Conservation (phyloP, 1,139 yeast genomes). For the Magnusiomyces clavatus region DNA sequence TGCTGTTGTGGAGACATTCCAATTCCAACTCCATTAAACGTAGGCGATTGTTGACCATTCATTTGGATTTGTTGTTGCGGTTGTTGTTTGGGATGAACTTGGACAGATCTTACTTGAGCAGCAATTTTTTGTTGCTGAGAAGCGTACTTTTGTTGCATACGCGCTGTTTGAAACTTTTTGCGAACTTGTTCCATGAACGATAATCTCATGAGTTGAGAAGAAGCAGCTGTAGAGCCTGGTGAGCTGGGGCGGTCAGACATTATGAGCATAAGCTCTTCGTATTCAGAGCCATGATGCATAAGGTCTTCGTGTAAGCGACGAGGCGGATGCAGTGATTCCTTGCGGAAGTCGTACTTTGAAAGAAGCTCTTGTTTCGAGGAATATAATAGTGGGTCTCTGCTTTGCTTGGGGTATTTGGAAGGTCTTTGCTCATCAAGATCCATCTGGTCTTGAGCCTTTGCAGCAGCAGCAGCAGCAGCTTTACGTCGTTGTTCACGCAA, state of each 20-base stretch:
- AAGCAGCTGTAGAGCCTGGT: conserved; percentile 8
- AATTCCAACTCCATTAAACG: conserved; percentile 4
- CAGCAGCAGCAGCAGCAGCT: not conserved
- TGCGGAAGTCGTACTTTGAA: conserved; percentile 19
- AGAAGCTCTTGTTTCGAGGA: too few relatives aligned
- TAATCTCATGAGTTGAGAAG: conserved; percentile 36
- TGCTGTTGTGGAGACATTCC: conserved; percentile 10
- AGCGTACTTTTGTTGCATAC: conserved; percentile 16
- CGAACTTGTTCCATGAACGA: conserved; percentile 36
- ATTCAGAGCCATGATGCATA: conserved; percentile 68
- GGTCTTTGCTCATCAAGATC: not conserved
- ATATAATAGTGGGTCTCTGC: conserved; percentile 10
- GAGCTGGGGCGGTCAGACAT: conserved; percentile 30
- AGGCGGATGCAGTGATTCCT: conserved; percentile 21
- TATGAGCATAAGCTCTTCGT: conserved; percentile 79
- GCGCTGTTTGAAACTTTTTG: conserved; percentile 30
- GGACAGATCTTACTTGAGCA: conserved; percentile 13
- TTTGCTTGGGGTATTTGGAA: conserved; percentile 11
- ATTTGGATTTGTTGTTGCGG: conserved; percentile 13
- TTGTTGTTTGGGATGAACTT: conserved; percentile 15
- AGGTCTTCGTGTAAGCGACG: conserved; percentile 49
- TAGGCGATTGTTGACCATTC: conserved; percentile 15
- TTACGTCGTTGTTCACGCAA: not conserved
- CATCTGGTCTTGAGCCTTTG: not conserved
- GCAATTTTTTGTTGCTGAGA: conserved; percentile 17